Base-by-base conservation (phyloP, 345 rosid genomes). In the Euphorbia pulcherrima region DNA sequence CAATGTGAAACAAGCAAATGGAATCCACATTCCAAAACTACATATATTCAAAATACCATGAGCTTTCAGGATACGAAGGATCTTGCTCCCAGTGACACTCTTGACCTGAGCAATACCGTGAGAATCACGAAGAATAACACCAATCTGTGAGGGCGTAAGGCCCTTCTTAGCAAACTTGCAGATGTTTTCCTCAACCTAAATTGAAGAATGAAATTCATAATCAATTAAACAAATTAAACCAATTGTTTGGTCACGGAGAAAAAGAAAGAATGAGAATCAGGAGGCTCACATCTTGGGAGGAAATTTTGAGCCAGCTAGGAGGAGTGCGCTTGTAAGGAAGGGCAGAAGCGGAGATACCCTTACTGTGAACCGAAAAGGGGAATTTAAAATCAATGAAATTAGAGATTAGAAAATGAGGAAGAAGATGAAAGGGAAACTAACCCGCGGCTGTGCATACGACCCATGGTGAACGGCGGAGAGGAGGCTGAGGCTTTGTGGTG, bases 371-470 rank as follows among this genome's bases (percentile, higher is more conserved):
- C 71, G 4, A 47, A 37, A 12, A 11, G n/a, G 47, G 2, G 30
- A 3, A 5, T 2, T 40, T 6, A 39, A 29, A 44, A 53, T 41
- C 29, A 17, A 44, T 12, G 8, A 11, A 50, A 23, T 56, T 0
- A 66, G 44, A 12, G 16, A n/a, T 17, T 44, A 13, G 20, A 28
- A 10, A 1, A 37, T 10, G 44, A 24, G 33, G 48, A 50, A 41
- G 11, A 18, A 44, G 53, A 26, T 20, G 20, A 44, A 44, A 17
- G 28, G 17, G 6, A 0, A 28, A 57, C 71, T 40, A 0, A 83
- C 96, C 96, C 96, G 71, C 87, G 71, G 60, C 85, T 78, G 72
- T 90, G 96, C 96, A 90, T 90, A 62, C 96, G 92, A 69, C 93
- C 96, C 93, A 88, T 90, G 82, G 76, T 67, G 27, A 60, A 71